Conservation (phyloP, 176 grass and related monocot species). For the Hsuehochloa calcarea region DNA sequence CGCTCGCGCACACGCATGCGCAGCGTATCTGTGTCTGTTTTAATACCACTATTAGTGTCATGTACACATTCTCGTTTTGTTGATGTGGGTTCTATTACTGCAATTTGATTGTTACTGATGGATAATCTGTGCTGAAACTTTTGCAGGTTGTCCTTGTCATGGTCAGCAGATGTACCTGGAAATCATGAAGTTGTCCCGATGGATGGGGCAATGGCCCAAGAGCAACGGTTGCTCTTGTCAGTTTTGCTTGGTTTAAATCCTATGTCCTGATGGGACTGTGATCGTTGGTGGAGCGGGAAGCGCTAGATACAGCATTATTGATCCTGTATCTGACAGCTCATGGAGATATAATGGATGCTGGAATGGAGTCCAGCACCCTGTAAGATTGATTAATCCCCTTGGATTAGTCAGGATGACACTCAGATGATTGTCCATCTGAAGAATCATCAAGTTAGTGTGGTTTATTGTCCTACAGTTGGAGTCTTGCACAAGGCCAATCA, state of each 20-base stretch:
- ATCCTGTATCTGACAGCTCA: conserved; percentile 37
- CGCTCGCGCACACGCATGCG: no score
- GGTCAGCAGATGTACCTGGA: conserved; percentile 67
- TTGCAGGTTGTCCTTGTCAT: conserved; percentile 72
- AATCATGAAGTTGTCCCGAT: conserved; percentile 53
- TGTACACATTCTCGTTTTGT: background rate
- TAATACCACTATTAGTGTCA: background rate
- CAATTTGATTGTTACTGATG: background rate
- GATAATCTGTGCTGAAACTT: background rate
- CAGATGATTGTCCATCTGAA: conserved; percentile 28
- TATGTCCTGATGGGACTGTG: conserved; percentile 15
- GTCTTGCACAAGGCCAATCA: background rate
- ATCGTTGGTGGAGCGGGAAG: conserved; percentile 29
- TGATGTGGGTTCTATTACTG: background rate
- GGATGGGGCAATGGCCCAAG: conserved; percentile 52
- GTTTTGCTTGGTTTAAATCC: conserved; percentile 20
- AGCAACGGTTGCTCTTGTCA: conserved; percentile 33
- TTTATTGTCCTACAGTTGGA: background rate
- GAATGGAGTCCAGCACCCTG: conserved; percentile 52
- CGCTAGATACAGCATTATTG: conserved; percentile 26
- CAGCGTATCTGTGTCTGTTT: background rate
- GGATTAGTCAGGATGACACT: conserved; percentile 32
- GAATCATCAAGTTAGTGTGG: background rate
- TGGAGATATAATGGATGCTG: conserved; percentile 40
- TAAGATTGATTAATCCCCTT: conserved; percentile 33